Conservation (phyloP, 306 rosid species). For the Cotoneaster glaucophyllus region DNA sequence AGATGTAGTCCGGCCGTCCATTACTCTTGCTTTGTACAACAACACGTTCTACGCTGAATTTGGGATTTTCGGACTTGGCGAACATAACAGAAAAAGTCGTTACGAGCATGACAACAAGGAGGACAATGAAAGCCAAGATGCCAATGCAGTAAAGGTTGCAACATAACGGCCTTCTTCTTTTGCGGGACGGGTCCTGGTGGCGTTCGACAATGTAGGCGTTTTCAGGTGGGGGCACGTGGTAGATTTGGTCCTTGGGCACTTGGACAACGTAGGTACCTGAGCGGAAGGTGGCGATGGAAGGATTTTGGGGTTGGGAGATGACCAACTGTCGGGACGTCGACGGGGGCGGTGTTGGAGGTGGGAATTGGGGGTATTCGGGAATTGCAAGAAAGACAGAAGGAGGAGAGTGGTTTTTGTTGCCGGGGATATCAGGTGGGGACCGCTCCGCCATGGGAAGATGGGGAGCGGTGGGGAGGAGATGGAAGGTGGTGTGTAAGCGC, state of each 20-base stretch:
- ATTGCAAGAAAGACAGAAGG: background rate
- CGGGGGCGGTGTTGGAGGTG: background rate
- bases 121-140: conserved; percentile 8
- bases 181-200: background rate
- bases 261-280: conserved; percentile 49
- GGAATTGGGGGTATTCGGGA: background rate
- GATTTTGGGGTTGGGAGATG: background rate
- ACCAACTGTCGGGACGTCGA: background rate
- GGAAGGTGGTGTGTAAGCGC: conserved; percentile 4
- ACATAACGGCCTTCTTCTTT: background rate
- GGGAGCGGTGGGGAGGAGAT: conserved; percentile 31
- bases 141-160: background rate
- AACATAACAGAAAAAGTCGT: conserved; percentile 14
- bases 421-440: conserved; percentile 12
- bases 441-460: conserved; percentile 76
- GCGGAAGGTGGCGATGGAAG: background rate
- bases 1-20: background rate
- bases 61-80: conserved; percentile 23
- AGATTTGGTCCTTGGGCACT: conserved; percentile 67
- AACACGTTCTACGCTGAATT: conserved; percentile 21
- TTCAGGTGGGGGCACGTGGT: conserved; percentile 45
- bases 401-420: background rate
- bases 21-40: background rate
- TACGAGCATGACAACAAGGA: conserved; percentile 7
- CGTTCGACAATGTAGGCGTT: conserved; percentile 36